Evolutionary conservation across 2,329 filamentous ascomycete genomes (phyloP), one percentile per base, ranked within the genome.

Genomic region (Tolypocladium amazonense): DNA sequence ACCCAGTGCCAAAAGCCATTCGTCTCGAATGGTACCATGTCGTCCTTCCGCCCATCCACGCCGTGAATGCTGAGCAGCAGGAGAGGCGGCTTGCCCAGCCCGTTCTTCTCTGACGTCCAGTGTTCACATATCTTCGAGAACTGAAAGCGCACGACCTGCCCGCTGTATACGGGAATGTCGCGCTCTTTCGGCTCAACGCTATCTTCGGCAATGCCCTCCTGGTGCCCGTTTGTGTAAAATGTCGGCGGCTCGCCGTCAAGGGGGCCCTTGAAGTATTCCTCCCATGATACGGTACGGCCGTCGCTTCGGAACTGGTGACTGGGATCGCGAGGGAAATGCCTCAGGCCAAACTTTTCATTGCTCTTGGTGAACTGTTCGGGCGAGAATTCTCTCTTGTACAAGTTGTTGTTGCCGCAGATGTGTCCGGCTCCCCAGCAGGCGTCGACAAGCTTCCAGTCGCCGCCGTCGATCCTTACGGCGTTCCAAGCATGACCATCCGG

Each of bases 391-490:
- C 88, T 82, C 52, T 81, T 81, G 74, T 92, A 97, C 1, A 77
- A 72, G 60, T 81, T 74, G 20, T 77, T 78, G 56, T 59, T 64
- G 25, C 68, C 77, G 52, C 79, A 73, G 11, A 96, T 74, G 62
- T 84, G 78, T 2, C 93, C 93, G 0, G 93, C 90, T 45, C 94
- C 94, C 94, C 94, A 99, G 70, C 93, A 97, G 0, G 88, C 75
- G 68, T 99, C 94, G 56, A 97, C 76, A 1, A 97, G 81, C 73
- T 97, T 96, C 93, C 93, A 97, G 64, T 86, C 83, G 2, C 90
- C 90, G 33, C 86, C 83, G 67, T 97, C 93, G 61, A 97, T 91
- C 57, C 85, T 82, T 8, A 97, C 90, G 0, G 89, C 92, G 68
- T 96, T 97, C 94, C 94, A 97, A 0, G 94, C 93, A 72, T 97